A percentile compares a stretch with the other conserved stretches of the same genome.
Evolutionary conservation across 768 basidiomycete genomes (phyloP).

Genomic region (Trichaptum fuscoviolaceum): DNA sequence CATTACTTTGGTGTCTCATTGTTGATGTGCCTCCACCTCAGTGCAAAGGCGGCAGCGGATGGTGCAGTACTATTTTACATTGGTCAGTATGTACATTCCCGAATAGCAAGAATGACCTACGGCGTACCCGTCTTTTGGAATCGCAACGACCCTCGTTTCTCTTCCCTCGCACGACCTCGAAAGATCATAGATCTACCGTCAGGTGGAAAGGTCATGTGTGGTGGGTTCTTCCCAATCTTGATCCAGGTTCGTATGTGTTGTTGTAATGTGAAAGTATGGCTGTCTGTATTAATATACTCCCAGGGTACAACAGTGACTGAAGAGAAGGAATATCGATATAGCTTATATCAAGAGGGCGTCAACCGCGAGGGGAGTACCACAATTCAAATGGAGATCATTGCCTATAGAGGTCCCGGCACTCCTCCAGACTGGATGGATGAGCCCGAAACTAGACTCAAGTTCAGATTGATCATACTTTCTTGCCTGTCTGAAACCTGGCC

Average conservation of each 20-base stretch:
- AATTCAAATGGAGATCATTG: background rate
- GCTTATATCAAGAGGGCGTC: background rate
- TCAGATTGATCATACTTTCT: background rate
- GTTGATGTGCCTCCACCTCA: conserved; percentile 15
- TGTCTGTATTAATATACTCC: background rate
- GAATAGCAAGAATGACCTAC: conserved; percentile 42
- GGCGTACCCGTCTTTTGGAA: conserved; percentile 37
- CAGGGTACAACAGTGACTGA: conserved; percentile 9
- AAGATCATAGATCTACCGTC: background rate
- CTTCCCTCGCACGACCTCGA: background rate
- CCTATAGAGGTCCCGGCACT: background rate
- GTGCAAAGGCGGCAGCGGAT: conserved; percentile 49
- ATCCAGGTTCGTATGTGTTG: background rate
- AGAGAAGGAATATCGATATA: background rate
- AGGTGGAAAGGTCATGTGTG: background rate
- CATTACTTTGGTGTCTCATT: background rate
- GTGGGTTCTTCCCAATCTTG: background rate
- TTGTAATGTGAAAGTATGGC: no score
- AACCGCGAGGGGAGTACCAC: background rate
- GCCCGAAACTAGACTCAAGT: background rate
- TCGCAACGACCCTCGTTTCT: conserved; percentile 25
- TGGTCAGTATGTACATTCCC: conserved; percentile 43
- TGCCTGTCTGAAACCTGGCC: background rate
- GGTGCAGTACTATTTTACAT: conserved; percentile 40
- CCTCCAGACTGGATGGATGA: background rate